Percentiles rank a stretch among this genome's conserved stretches.
phyloP scores from a whole-genome alignment of 2,329 filamentous ascomycete genomes.

The Trichophyton schoenleinii region DNA sequence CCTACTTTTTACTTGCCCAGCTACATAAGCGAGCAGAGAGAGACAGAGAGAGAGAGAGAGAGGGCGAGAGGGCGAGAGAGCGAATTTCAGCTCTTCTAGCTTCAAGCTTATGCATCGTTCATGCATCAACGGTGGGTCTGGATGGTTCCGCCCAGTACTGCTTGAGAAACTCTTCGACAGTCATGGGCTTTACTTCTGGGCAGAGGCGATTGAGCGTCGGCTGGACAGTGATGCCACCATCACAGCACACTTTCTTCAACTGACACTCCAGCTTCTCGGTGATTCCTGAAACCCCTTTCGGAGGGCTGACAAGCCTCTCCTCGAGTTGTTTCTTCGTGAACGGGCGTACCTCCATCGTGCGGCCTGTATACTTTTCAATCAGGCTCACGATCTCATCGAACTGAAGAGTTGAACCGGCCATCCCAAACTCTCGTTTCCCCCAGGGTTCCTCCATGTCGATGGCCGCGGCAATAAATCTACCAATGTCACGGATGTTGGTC shows the following conservation, averaged over 20 bases:
- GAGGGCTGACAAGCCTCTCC: background rate
- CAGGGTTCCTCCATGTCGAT: constrained; percentile 19
- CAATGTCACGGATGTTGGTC: constrained; percentile 24
- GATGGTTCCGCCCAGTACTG: constrained; percentile 7
- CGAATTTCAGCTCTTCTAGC: background rate
- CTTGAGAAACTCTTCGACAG: constrained; percentile 5
- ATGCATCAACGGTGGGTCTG: background rate
- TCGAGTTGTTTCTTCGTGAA: background rate
- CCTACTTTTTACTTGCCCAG: background rate
- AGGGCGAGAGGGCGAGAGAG: too few relatives aligned
- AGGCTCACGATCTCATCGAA: constrained; percentile 18
- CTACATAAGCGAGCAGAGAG: background rate
- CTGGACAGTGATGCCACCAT: constrained; percentile 3
- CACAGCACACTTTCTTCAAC: constrained; percentile 3
- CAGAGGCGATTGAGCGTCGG: constrained; percentile 10
- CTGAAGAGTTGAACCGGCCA: constrained; percentile 21
- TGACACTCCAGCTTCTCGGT: constrained; percentile 5
- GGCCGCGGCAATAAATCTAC: constrained; percentile 22
- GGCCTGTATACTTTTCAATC: constrained; percentile 15
- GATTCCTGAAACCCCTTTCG: background rate
- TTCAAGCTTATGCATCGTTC: background rate
- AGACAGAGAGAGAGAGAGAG: too few relatives aligned
- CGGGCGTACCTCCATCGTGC: constrained; percentile 1
- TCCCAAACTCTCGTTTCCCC: constrained; percentile 21
- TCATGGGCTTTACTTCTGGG: constrained; percentile 8